Base-by-base conservation (phyloP, 345 rosid species). In the Cardamine occulta region DNA sequence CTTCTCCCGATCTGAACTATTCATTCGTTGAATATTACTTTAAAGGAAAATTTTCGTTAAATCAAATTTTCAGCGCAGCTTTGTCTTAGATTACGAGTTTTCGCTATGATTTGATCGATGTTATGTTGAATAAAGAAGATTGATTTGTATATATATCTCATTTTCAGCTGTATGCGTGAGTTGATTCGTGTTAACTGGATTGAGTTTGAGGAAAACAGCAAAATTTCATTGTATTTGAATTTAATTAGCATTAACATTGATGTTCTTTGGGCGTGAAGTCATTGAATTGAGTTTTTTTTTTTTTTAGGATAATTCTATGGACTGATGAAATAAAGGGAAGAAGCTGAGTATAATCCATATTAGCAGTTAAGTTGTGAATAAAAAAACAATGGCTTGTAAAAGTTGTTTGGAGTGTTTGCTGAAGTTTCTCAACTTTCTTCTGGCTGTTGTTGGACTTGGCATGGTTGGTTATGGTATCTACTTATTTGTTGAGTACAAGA, bases 381-480 rank as follows among this genome's bases (percentile, higher is more conserved):
- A 29, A 13, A n/a, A n/a, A 7, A 6, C 61, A 68, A 95, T 95
- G 99, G 89, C 96, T 63, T 90, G 93, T 81, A 87, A 83, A 81
- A 93, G 96, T 51, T 95, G 72, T 84, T 83, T 87, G 66, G 97
- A 82, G 74, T 95, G 98, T 79, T 76, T 92, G 61, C 59, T 95
- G 73, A 95, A 89, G 90, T 85, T 95, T 59, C 76, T 95, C 61
- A 92, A 92, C 86, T 84, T 95, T 67, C 82, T 92, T 68, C 63
- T 95, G 77, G 87, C 94, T 63, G 75, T 92, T 63, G 88, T 28
- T 55, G 99, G 99, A 44, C 87, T 92, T 79, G 84, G 93, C 15
- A 95, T 95, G 89, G 83, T 90, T 77, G 97, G 99, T 18, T 95
- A 88, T 79, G 99, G 99, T 64, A 90, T 95, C 75, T 95, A 95